Conservation (phyloP, 75 land plant genomes). For the Sequoia sempervirens region DNA sequence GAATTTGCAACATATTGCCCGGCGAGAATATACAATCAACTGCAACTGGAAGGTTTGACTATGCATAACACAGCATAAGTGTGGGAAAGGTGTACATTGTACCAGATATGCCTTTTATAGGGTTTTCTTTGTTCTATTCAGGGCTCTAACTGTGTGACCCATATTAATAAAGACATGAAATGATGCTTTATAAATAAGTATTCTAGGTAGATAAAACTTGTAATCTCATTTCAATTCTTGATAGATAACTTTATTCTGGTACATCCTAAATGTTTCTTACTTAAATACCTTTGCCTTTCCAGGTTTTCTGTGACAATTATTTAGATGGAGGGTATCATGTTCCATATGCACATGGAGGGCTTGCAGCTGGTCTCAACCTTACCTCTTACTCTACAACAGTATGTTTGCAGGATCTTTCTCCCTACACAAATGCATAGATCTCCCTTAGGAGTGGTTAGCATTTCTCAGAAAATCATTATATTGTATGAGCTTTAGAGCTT, state of each 20-base stretch:
- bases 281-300: not conserved
- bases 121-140: not conserved
- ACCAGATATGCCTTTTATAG: conserved; percentile 5
- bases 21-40: conserved; percentile 66
- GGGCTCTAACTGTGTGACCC: not conserved
- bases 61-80: not conserved
- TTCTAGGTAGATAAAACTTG: not conserved
- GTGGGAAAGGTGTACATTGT: not conserved
- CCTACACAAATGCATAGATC: not conserved
- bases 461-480: not conserved
- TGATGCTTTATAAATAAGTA: not conserved
- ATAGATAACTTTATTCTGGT: not conserved
- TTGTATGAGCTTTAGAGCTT: not conserved
- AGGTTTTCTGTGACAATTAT: conserved; percentile 96
- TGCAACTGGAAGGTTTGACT: conserved; percentile 93
- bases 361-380: conserved; percentile 82
- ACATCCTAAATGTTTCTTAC: not conserved
- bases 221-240: not conserved
- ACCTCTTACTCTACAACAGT: conserved; percentile 69
- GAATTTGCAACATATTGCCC: conserved; percentile 56
- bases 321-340: conserved; percentile 99
- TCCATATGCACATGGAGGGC: conserved; percentile 83
- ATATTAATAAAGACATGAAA: not conserved
- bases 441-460: not conserved
- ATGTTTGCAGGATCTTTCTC: conserved; percentile 12